Percentiles rank a stretch among this genome's conserved stretches.
Conservation (phyloP, 345 rosid genomes). For the Isatis tinctoria region DNA sequence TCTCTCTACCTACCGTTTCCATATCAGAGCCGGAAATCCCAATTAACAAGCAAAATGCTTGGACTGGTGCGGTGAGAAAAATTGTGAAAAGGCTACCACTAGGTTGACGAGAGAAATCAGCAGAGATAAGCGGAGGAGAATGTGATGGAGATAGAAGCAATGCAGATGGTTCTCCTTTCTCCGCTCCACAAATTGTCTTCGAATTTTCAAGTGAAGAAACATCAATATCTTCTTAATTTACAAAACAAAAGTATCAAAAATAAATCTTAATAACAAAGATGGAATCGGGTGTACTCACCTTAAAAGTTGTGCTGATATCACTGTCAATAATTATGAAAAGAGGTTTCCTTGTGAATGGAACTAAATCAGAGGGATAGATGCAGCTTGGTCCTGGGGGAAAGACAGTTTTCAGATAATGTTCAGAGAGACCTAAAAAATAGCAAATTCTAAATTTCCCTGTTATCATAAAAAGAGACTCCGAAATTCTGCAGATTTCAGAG, state of each 20-base stretch:
- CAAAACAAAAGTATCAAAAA: not conserved
- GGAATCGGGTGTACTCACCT: conserved; percentile 42
- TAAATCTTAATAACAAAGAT: conserved; percentile 6
- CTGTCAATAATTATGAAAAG: conserved; percentile 82
- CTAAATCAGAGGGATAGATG: conserved; percentile 77
- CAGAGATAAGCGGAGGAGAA: conserved; percentile 40
- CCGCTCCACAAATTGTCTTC: conserved; percentile 75
- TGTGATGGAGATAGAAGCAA: conserved; percentile 74
- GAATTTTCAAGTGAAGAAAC: not conserved
- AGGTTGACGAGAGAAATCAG: conserved; percentile 64
- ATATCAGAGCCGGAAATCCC: conserved; percentile 67
- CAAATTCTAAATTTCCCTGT: not conserved
- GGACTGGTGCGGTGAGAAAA: conserved; percentile 83
- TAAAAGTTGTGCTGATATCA: conserved; percentile 62
- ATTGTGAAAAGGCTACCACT: conserved; percentile 77
- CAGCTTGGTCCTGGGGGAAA: conserved; percentile 60
- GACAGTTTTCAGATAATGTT: not conserved
- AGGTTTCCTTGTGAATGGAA: conserved; percentile 91
- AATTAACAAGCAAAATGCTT: conserved; percentile 78
- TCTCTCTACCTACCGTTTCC: conserved; percentile 57
- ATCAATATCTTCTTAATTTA: not conserved
- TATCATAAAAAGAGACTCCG: not conserved
- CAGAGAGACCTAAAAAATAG: not conserved
- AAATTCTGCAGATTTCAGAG: not conserved
- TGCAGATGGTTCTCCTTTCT: conserved; percentile 97